These are phyloP conservation scores for Madurella fahalii DNA, from an alignment of 2,329 filamentous ascomycete species.

Conservation along the genomic window DNA sequence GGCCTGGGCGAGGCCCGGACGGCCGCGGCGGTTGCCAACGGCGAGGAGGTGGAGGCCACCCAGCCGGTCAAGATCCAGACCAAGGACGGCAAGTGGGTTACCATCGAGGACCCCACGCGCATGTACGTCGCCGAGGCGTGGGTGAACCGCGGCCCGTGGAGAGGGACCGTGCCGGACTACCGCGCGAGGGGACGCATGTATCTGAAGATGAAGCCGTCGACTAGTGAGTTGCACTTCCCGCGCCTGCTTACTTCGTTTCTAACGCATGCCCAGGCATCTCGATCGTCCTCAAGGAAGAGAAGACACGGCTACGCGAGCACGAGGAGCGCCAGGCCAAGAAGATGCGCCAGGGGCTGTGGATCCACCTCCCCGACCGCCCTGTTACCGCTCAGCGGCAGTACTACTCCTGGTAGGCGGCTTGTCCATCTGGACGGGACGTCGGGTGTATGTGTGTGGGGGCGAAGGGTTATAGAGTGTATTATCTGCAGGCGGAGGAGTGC, in stretches of 20 bases:
- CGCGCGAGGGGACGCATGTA: constrained; percentile 72
- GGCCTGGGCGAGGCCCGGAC: constrained; percentile 53
- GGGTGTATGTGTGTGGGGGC: neutral
- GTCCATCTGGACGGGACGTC: neutral
- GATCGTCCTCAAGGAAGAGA: constrained; percentile 87
- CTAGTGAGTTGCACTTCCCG: constrained; percentile 57
- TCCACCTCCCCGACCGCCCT: constrained; percentile 80
- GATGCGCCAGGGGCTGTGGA: constrained; percentile 74
- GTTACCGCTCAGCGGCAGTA: constrained; percentile 83
- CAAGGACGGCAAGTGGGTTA: constrained; percentile 69
- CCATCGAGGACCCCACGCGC: constrained; percentile 68
- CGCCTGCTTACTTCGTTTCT: neutral
- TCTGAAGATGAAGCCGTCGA: constrained; percentile 65
- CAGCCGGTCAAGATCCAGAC: constrained; percentile 58
- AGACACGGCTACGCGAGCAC: constrained; percentile 76
- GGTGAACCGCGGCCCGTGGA: constrained; percentile 73
- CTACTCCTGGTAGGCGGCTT: constrained; percentile 73
- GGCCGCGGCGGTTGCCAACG: constrained; percentile 29
- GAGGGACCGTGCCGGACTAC: constrained; percentile 57
- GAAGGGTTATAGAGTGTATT: neutral
- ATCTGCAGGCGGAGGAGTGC: neutral
- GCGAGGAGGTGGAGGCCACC: constrained; percentile 14
- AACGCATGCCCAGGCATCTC: constrained; percentile 57
- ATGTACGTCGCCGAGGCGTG: constrained; percentile 92
- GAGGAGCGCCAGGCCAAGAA: constrained; percentile 75